Conservation (phyloP, 371 early-diverging fungal species). For the Phascolomyces articulosus region DNA sequence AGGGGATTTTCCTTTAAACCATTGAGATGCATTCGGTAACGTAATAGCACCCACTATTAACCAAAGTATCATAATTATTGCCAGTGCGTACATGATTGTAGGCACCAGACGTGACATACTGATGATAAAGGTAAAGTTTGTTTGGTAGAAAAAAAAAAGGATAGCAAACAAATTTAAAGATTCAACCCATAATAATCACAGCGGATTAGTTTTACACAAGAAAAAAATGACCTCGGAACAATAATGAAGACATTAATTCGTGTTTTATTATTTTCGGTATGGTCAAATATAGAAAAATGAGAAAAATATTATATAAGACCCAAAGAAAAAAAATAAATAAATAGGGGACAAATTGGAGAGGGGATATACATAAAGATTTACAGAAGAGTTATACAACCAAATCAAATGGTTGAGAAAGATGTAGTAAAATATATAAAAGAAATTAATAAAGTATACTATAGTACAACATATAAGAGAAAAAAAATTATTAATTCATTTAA, state of each 20-base stretch:
- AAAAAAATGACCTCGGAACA: not conserved
- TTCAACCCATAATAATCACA: not conserved
- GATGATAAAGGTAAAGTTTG: not conserved
- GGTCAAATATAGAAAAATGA: not conserved
- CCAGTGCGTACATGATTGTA: constrained; percentile 18
- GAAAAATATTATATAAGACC: no score
- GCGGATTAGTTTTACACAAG: not conserved
- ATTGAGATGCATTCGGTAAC: constrained; percentile 21
- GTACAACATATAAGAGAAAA: no score
- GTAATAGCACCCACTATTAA: constrained; percentile 26
- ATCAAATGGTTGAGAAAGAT: no score
- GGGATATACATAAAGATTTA: no score
- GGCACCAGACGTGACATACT: constrained; percentile 20
- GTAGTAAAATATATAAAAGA: not conserved
- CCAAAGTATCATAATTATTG: constrained; percentile 22
- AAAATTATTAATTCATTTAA: no score
- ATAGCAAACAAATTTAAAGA: not conserved
- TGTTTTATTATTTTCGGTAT: not conserved
- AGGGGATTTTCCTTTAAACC: constrained; percentile 19
- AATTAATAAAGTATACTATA: not conserved
- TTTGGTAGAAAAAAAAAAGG: not conserved
- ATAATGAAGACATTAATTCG: not conserved
- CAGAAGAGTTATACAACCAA: no score
- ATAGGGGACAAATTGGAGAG: no score
- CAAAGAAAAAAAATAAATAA: no score